phyloP scores from a whole-genome alignment of 495 filamentous ascomycete genomes.

The Hyaloscypha hepaticicola region DNA sequence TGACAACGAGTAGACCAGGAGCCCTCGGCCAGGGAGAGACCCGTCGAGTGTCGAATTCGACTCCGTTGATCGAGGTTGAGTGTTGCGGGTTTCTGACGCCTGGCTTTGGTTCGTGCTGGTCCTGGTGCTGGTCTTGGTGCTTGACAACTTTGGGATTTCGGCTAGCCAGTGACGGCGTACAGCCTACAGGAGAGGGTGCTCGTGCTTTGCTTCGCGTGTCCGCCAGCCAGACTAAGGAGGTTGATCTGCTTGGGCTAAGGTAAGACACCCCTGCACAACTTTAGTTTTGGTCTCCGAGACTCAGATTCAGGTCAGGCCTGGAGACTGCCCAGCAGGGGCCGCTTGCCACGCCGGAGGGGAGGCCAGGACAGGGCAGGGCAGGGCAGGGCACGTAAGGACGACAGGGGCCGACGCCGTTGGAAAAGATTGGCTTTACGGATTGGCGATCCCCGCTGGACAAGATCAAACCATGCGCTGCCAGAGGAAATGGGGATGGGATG shows the following conservation, averaged over 20 bases:
- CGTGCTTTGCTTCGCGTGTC: slow-evolving; percentile 17
- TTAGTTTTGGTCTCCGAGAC: slow-evolving; percentile 31
- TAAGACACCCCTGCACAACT: slow-evolving; percentile 21
- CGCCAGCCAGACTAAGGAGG: slow-evolving; percentile 4
- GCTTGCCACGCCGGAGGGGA: background rate
- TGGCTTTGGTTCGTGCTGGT: too few species aligned
- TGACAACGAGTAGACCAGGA: too few species aligned
- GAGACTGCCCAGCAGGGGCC: background rate
- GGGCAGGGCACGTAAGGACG: slow-evolving; percentile 2
- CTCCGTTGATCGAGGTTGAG: too few species aligned
- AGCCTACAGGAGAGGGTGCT: background rate
- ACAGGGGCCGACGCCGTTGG: background rate
- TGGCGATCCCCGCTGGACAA: slow-evolving; percentile 3
- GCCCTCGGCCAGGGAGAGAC: too few species aligned
- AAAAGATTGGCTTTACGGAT: background rate
- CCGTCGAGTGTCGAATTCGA: too few species aligned
- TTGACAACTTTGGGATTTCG: background rate
- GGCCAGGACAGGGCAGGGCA: background rate
- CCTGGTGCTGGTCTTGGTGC: too few species aligned
- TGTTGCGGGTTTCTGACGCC: too few species aligned
- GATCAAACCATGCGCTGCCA: too few species aligned
- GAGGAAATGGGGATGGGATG: too few species aligned
- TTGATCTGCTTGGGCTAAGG: slow-evolving; percentile 18
- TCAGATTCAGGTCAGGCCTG: slow-evolving; percentile 16
- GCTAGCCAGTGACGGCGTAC: background rate